Evolutionary conservation across 176 grass and related monocot species (phyloP).

Genomic region (Avena sativa): DNA sequence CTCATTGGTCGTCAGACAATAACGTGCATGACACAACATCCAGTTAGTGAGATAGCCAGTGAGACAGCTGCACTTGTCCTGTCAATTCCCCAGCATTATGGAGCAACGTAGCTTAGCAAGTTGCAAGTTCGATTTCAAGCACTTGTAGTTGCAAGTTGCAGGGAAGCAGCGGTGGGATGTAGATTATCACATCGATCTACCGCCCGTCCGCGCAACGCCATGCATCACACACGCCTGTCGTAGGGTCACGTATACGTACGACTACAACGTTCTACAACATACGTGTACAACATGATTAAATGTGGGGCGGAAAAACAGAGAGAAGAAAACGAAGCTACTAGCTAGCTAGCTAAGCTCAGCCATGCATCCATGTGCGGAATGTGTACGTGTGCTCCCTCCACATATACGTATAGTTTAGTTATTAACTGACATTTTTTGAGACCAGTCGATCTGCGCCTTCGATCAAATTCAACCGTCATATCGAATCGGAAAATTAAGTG

Average conservation of each 20-base stretch:
- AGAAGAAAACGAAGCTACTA: neutral
- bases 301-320: neutral
- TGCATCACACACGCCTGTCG: constrained; percentile 26
- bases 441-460: too few relatives aligned
- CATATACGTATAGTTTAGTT: too few relatives aligned
- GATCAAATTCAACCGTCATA: neutral
- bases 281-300: neutral
- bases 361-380: neutral
- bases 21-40: neutral
- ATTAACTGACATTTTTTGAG: too few relatives aligned
- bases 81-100: constrained; percentile 13
- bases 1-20: neutral
- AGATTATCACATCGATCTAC: neutral
- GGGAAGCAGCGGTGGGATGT: neutral
- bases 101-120: constrained; percentile 12
- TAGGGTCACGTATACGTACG: neutral
- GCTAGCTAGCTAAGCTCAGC: neutral
- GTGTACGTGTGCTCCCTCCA: too few relatives aligned
- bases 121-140: neutral
- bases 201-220: neutral
- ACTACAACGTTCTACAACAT: neutral
- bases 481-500: too few relatives aligned
- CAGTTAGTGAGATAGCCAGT: constrained; percentile 13
- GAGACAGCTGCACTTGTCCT: neutral
- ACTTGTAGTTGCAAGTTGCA: neutral